Conservation (phyloP, 2,329 filamentous ascomycete genomes). For the Phialocephala subalpina region DNA sequence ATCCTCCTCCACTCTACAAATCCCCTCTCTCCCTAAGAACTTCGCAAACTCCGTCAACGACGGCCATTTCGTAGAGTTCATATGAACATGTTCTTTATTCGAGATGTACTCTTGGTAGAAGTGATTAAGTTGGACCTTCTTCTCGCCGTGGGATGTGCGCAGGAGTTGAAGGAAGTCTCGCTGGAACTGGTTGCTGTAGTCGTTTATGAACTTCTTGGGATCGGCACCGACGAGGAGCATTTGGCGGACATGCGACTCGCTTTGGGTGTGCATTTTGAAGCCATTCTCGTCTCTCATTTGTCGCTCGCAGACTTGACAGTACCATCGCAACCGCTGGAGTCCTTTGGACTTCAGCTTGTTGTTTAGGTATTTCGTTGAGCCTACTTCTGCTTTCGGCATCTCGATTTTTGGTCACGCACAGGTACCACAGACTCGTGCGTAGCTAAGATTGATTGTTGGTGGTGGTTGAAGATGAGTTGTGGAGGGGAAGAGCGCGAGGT, state of each 20-base stretch:
- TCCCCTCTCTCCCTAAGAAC: slow-evolving; percentile 82
- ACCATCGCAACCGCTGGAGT: slow-evolving; percentile 86
- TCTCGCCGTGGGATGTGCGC: slow-evolving; percentile 87
- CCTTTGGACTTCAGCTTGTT: slow-evolving; percentile 91
- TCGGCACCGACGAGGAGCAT: slow-evolving; percentile 90
- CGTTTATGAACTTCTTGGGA: slow-evolving; percentile 81
- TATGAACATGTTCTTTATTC: slow-evolving; percentile 87
- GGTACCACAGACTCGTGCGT: too few species aligned
- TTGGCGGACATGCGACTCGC: slow-evolving; percentile 87
- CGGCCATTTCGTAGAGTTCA: slow-evolving; percentile 92
- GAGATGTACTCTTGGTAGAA: slow-evolving; percentile 96
- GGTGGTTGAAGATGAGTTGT: background rate
- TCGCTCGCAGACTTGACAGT: slow-evolving; percentile 82
- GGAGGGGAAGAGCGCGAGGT: background rate
- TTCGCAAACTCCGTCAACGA: slow-evolving; percentile 92
- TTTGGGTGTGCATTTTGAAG: slow-evolving; percentile 91
- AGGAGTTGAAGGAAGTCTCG: slow-evolving; percentile 81
- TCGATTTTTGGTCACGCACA: slow-evolving; percentile 48
- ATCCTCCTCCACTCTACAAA: slow-evolving; percentile 90
- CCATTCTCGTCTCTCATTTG: slow-evolving; percentile 88
- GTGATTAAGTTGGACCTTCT: slow-evolving; percentile 85
- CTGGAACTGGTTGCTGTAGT: slow-evolving; percentile 83
- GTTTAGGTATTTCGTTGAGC: slow-evolving; percentile 86
- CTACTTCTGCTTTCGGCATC: slow-evolving; percentile 93
- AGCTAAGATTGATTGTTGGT: too few species aligned